These are phyloP conservation scores for Cladochytrium replicatum DNA, from an alignment of 192 early-diverging fungal species.

Conservation along the genomic window DNA sequence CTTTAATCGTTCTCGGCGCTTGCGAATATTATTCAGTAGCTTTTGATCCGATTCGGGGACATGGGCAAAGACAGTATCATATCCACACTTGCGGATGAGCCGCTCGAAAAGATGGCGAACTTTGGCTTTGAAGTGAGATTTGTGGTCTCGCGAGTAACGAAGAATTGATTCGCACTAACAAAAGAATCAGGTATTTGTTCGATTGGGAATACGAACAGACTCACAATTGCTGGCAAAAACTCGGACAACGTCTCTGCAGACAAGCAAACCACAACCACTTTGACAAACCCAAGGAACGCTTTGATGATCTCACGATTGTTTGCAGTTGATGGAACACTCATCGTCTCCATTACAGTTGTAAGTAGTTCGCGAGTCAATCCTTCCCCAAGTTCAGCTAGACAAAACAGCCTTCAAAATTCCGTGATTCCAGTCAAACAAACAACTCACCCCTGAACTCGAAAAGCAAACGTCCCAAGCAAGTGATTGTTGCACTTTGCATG, in stretches of 20 bases:
- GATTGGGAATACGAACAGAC: constrained; percentile 1
- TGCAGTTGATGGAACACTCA: too few species aligned
- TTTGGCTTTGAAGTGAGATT: constrained; percentile 81
- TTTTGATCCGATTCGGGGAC: constrained; percentile 83
- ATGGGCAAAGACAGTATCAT: constrained; percentile 65
- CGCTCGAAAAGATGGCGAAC: constrained; percentile 89
- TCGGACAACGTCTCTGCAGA: constrained; percentile 58
- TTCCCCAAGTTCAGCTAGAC: constrained; percentile 46
- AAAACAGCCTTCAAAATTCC: background rate
- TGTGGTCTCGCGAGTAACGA: constrained; percentile 76
- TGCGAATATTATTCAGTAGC: constrained; percentile 85
- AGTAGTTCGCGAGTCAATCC: constrained; percentile 64
- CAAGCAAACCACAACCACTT: constrained; percentile 75
- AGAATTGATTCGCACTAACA: constrained; percentile 49
- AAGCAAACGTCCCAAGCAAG: constrained; percentile 69
- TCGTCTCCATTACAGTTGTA: constrained; percentile 68
- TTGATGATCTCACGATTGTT: constrained; percentile 86
- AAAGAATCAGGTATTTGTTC: constrained; percentile 15
- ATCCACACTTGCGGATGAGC: constrained; percentile 72
- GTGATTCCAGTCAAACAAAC: background rate
- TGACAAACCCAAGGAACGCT: constrained; percentile 84
- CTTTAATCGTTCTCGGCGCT: constrained; percentile 77
- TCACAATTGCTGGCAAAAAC: constrained; percentile 64
- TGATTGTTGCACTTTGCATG: constrained; percentile 88
- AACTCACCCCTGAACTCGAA: constrained; percentile 74